Evolutionary conservation across 352 stramenopile genomes (phyloP).

Genomic region (Phytophthora europaea): DNA sequence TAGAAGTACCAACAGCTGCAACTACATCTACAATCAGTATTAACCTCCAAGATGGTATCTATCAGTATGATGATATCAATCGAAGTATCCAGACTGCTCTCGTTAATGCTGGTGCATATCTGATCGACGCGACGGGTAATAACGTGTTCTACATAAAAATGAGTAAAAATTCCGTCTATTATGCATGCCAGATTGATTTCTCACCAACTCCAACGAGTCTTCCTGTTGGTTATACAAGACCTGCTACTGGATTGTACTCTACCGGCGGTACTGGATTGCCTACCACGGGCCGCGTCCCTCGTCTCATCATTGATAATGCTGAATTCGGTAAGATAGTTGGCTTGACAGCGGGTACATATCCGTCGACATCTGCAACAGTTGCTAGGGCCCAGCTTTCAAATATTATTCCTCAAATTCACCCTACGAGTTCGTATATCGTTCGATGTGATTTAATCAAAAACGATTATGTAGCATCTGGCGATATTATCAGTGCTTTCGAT

Average conservation of each 20-base stretch:
- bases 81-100: conserved; percentile 16
- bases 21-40: conserved; percentile 12
- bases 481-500: conserved; percentile 21
- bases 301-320: conserved; percentile 25
- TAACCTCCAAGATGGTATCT: conserved; percentile 13
- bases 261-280: conserved; percentile 17
- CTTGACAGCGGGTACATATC: conserved; percentile 12
- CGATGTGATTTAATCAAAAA: conserved; percentile 34
- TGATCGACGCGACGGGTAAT: conserved; percentile 3
- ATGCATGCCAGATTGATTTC: conserved; percentile 17
- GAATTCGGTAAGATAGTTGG: conserved; percentile 18
- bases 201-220: not conserved
- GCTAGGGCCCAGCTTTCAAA: not conserved
- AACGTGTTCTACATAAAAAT: conserved; percentile 22
- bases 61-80: conserved; percentile 11
- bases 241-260: conserved; percentile 9
- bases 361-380: conserved; percentile 1
- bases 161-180: conserved; percentile 16
- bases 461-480: conserved; percentile 18
- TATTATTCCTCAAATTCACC: conserved; percentile 20
- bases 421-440: conserved; percentile 15
- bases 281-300: conserved; percentile 4
- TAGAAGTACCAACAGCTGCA: conserved; percentile 18
- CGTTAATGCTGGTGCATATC: conserved; percentile 14
- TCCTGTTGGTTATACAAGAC: conserved; percentile 5